Base-by-base conservation (phyloP, 495 filamentous ascomycete genomes). In the Trichocladium antarcticum region DNA sequence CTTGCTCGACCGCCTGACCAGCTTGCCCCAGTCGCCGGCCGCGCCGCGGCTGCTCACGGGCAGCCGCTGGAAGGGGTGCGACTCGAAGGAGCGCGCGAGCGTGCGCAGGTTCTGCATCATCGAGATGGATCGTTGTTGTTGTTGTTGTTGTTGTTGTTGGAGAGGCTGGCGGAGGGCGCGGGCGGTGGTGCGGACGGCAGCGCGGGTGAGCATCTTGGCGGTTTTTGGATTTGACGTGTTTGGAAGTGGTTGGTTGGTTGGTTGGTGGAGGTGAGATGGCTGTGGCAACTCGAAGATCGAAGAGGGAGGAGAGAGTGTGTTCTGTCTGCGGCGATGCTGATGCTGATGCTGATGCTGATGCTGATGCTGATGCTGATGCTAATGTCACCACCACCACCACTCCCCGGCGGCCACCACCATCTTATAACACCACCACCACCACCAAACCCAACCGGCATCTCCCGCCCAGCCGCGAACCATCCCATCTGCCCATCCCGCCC, bases 21-120 rank as follows among this genome's bases (percentile, higher is more conserved):
- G 49, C 24, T 27, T 42, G 45, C 53, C 57, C 53, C 54, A 64
- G 47, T 66, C 63, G n/a, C 45, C 57, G 2, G 47, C 20, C 9
- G 52, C 49, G 14, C 59, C 19, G 29, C 38, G 50, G 40, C 21
- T 45, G 10, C 55, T 21, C 1, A 56, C 50, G 35, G 63, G 63
- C 22, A 64, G 54, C 12, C 63, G 61, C 54, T 62, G 57, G 47
- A 62, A 64, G 22, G 63, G 63, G 36, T 66, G 63, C 16, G 62
- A 16, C 61, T 66, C 63, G 42, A 66, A 53, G 38, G 45, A 42
- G 36, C 57, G 59, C 28, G 58, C 60, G 22, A 61, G 57, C 36
- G 20, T 21, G 32, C 63, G 63, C 45, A 66, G 50, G 31, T 39
- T 49, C 42, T 51, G 45, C 38, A 60, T 39, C 28, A 62, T 44